phyloP scores from a whole-genome alignment of 2,329 filamentous ascomycete species.

The Blastomyces silverae region DNA sequence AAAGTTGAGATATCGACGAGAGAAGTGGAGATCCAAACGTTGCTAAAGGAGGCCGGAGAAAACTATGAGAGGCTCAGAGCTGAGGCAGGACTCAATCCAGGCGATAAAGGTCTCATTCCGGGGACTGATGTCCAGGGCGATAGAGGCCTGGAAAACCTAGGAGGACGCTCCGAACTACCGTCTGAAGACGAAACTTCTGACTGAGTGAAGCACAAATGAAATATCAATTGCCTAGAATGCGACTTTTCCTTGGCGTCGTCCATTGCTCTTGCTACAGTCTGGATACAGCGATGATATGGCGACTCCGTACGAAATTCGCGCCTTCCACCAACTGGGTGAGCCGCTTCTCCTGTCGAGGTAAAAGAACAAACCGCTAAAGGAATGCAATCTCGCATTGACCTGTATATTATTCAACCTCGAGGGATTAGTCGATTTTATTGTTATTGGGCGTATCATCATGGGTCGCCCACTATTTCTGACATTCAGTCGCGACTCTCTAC shows the following conservation, averaged over 20 bases:
- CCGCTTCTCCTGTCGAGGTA: not conserved
- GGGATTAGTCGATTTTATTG: not conserved
- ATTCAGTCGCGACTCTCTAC: conserved; percentile 27
- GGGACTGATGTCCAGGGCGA: conserved; percentile 28
- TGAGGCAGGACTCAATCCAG: conserved; percentile 33
- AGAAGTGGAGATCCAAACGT: conserved; percentile 70
- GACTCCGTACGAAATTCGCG: not conserved
- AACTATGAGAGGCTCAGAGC: conserved; percentile 55
- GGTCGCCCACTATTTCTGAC: conserved; percentile 28
- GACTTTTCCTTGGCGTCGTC: not conserved
- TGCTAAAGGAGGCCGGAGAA: conserved; percentile 74
- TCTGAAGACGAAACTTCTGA: not conserved
- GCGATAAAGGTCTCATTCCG: conserved; percentile 25
- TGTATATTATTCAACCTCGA: not conserved
- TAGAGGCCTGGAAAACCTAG: conserved; percentile 37
- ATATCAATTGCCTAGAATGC: not conserved
- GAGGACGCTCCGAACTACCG: conserved; percentile 17
- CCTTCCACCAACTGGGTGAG: not conserved
- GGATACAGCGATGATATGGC: not conserved
- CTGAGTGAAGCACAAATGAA: not conserved
- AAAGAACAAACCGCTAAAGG: not conserved
- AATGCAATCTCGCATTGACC: not conserved
- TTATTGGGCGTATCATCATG: conserved; percentile 24
- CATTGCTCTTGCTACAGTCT: conserved; percentile 6
- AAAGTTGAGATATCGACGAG: conserved; percentile 60